Evolutionary conservation across 768 basidiomycete genomes (phyloP).

Genomic region (Asterophora parasitica): DNA sequence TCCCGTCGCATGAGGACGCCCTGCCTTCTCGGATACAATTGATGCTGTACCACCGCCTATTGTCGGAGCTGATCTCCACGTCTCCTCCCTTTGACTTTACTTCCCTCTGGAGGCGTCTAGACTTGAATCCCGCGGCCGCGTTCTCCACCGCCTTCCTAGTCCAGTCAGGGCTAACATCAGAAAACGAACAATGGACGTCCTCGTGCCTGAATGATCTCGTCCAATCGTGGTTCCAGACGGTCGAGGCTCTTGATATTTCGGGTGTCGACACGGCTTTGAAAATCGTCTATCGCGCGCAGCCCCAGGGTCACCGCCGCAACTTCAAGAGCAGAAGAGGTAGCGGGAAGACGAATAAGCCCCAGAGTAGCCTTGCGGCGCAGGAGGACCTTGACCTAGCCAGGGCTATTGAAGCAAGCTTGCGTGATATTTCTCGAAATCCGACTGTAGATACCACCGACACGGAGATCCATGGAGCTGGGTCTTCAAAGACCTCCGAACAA

Average conservation of each 20-base stretch:
- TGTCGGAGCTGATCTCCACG: slow-evolving; percentile 44
- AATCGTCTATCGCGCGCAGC: slow-evolving; percentile 48
- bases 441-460: slow-evolving; percentile 1
- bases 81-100: slow-evolving; percentile 47
- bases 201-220: slow-evolving; percentile 37
- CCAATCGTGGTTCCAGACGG: slow-evolving; percentile 24
- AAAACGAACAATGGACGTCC: slow-evolving; percentile 16
- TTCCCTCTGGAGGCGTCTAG: slow-evolving; percentile 45
- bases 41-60: slow-evolving; percentile 71
- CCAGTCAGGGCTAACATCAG: slow-evolving; percentile 30
- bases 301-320: slow-evolving; percentile 15
- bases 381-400: slow-evolving; percentile 40
- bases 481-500: background rate
- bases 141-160: slow-evolving; percentile 51
- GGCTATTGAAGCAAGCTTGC: slow-evolving; percentile 45
- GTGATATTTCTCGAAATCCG: slow-evolving; percentile 14
- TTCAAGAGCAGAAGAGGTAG: slow-evolving; percentile 18
- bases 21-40: slow-evolving; percentile 62
- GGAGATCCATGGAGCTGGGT: background rate
- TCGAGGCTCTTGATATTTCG: slow-evolving; percentile 23
- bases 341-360: background rate
- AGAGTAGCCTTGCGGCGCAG: slow-evolving; percentile 6
- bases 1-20: slow-evolving; percentile 59
- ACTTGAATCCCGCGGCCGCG: slow-evolving; percentile 34
- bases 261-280: slow-evolving; percentile 38